Percentiles rank a stretch among this genome's conserved stretches.
Conservation (phyloP, 306 rosid species). For the Alnus rubra region DNA sequence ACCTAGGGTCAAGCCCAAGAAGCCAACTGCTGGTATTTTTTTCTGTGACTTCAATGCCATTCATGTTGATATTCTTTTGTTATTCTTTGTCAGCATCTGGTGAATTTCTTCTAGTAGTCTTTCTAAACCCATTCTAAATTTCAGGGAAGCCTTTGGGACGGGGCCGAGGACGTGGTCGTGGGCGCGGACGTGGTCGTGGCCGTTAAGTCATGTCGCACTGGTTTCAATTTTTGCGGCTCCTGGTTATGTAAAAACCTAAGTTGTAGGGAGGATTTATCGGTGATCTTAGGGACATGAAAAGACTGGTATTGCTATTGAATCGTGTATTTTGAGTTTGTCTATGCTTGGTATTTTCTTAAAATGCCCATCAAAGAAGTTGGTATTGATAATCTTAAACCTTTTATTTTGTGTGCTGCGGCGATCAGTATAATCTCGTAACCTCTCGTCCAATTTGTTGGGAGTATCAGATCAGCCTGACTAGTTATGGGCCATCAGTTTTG, state of each 20-base stretch:
- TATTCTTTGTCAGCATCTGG: background rate
- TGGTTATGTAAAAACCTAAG: slow-evolving; percentile 45
- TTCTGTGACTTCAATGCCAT: background rate
- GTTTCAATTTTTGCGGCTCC: slow-evolving; percentile 39
- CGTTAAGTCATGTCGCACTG: slow-evolving; percentile 36
- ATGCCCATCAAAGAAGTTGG: background rate
- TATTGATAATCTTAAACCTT: background rate
- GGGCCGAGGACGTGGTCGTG: slow-evolving; percentile 83
- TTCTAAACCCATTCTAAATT: slow-evolving; percentile 24
- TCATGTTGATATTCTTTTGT: background rate
- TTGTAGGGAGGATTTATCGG: slow-evolving; percentile 42
- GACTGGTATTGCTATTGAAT: slow-evolving; percentile 29
- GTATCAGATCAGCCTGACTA: background rate
- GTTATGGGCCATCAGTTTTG: background rate
- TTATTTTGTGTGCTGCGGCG: background rate
- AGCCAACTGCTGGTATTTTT: slow-evolving; percentile 83
- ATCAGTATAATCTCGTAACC: background rate
- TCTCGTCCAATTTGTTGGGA: background rate
- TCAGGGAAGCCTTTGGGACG: slow-evolving; percentile 85
- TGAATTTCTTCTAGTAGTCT: slow-evolving; percentile 5
- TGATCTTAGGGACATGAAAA: slow-evolving; percentile 30
- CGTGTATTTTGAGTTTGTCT: slow-evolving; percentile 27
- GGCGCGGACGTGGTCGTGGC: slow-evolving; percentile 85
- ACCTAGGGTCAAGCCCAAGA: slow-evolving; percentile 94
- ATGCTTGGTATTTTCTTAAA: background rate